phyloP scores from a whole-genome alignment of 2,329 filamentous ascomycete species.

The Colletotrichum sp. region DNA sequence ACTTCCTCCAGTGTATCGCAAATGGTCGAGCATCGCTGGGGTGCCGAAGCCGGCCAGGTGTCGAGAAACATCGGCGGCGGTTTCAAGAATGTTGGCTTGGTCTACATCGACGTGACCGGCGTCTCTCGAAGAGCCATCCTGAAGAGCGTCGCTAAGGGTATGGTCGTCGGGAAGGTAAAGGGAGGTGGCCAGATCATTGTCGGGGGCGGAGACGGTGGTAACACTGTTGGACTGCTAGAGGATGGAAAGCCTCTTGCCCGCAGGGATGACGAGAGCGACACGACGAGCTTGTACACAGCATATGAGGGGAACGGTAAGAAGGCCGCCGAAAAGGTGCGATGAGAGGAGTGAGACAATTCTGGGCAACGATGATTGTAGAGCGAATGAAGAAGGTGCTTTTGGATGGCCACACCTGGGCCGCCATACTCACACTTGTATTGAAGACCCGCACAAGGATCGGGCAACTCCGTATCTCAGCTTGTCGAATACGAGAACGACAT shows the following conservation, averaged over 20 bases:
- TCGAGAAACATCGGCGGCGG: constrained; percentile 79
- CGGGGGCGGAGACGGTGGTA: constrained; percentile 61
- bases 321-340: constrained; percentile 21
- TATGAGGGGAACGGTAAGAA: constrained; percentile 37
- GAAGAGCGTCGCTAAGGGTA: constrained; percentile 95
- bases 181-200: constrained; percentile 77
- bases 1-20: constrained; percentile 81
- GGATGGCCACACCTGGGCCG: background rate
- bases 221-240: constrained; percentile 24
- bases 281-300: constrained; percentile 29
- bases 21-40: constrained; percentile 89
- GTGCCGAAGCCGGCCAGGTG: constrained; percentile 81
- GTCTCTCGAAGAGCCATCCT: constrained; percentile 89
- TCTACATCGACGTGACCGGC: constrained; percentile 96
- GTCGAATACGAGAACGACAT: background rate
- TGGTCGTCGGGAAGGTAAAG: constrained; percentile 84
- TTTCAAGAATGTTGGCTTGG: constrained; percentile 93
- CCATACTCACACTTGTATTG: background rate
- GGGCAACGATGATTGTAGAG: background rate
- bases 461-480: background rate
- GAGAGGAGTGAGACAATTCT: background rate
- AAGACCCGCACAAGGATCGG: background rate
- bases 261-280: constrained; percentile 22
- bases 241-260: constrained; percentile 23
- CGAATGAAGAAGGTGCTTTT: background rate